Percentiles rank a stretch among this genome's conserved stretches.
These are phyloP conservation scores for Boeremia exigua DNA, from an alignment of 2,329 filamentous ascomycete species.

Conservation along the genomic window DNA sequence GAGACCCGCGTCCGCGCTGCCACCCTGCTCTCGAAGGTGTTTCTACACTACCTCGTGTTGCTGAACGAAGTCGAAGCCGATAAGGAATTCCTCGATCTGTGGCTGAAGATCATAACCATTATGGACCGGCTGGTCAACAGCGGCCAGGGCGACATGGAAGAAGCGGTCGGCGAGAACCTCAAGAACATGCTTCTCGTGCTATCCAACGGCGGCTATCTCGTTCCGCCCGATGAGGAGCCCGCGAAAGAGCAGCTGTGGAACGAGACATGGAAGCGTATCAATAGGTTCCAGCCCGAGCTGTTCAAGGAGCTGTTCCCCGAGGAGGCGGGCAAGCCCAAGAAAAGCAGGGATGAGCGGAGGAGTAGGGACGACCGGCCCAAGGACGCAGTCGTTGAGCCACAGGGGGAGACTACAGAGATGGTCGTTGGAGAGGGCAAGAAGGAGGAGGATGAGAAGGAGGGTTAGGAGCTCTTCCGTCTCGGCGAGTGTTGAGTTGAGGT, in stretches of 20 bases:
- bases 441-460: constrained; percentile 17
- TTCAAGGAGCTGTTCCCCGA: constrained; percentile 66
- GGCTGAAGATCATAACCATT: constrained; percentile 89
- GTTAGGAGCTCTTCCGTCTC: constrained; percentile 8
- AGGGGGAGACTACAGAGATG: constrained; percentile 8
- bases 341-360: constrained; percentile 24
- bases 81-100: constrained; percentile 89
- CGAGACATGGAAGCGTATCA: constrained; percentile 66
- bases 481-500: neutral
- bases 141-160: constrained; percentile 91
- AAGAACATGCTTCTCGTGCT: constrained; percentile 98
- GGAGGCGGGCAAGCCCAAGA: constrained; percentile 43
- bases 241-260: constrained; percentile 63
- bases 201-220: constrained; percentile 84
- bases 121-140: constrained; percentile 97
- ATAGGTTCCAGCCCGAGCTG: constrained; percentile 65
- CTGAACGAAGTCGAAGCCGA: constrained; percentile 85
- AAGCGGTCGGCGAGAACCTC: constrained; percentile 91
- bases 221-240: constrained; percentile 65
- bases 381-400: constrained; percentile 4
- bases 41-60: constrained; percentile 88
- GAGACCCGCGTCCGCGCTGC: constrained; percentile 92
- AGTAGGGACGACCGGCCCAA: constrained; percentile 22
- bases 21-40: constrained; percentile 91
- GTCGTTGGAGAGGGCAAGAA: constrained; percentile 6